Percentiles rank a stretch among this genome's conserved stretches.
These are phyloP conservation scores for Hypoxylon sp. DNA, from an alignment of 2,329 filamentous ascomycete genomes.

Conservation along the genomic window DNA sequence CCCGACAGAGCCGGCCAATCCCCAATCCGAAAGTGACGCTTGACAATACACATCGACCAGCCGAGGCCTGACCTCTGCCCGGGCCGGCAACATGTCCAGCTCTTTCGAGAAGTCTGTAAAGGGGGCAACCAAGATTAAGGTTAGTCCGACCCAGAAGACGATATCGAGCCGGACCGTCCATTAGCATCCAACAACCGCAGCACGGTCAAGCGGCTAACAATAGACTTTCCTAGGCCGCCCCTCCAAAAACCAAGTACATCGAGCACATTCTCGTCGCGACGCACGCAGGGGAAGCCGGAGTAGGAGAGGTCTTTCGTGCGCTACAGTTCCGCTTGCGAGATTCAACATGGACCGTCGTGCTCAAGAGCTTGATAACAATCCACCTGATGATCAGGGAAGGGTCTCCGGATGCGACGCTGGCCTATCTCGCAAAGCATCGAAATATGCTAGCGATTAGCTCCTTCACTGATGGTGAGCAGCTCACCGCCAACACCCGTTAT, in stretches of 20 bases:
- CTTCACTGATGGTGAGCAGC: conserved; percentile 85
- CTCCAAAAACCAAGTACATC: conserved; percentile 99
- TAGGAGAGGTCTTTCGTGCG: conserved; percentile 94
- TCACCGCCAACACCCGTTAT: neutral
- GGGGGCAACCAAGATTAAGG: conserved; percentile 98
- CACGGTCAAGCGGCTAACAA: conserved; percentile 35
- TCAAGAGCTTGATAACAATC: conserved; percentile 95
- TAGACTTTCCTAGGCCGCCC: conserved; percentile 76
- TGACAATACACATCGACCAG: conserved; percentile 11
- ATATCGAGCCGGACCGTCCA: neutral
- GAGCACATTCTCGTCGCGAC: conserved; percentile 97
- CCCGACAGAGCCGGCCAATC: conserved; percentile 21
- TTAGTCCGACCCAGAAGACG: conserved; percentile 55
- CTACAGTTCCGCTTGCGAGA: conserved; percentile 90
- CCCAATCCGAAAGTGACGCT: conserved; percentile 25
- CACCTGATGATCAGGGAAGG: conserved; percentile 99
- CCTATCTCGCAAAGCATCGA: conserved; percentile 84
- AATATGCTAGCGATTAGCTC: conserved; percentile 87
- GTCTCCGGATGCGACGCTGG: conserved; percentile 86
- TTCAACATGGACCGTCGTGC: conserved; percentile 99
- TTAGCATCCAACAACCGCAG: neutral
- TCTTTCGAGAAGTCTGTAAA: conserved; percentile 99
- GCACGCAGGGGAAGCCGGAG: conserved; percentile 91
- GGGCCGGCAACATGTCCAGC: conserved; percentile 72
- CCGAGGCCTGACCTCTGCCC: conserved; percentile 26